A percentile compares a stretch with the other conserved stretches of the same genome.
phyloP scores from a whole-genome alignment of 176 grass and related monocot genomes.

The Triticum aestivum region IWGSC_CS_RefSeq_v2.1 NC_057807.1:469779516-469780015 shows the following conservation, averaged over 20 bases:
- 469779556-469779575: not conserved
- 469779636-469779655: conserved; percentile 9
- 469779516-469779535: not conserved
- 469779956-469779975: not conserved
- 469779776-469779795: conserved; percentile 42
- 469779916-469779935: not conserved
- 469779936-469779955: not conserved
- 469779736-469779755: not conserved
- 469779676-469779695: not conserved
- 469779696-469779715: not conserved
- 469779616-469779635: not conserved
- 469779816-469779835: conserved; percentile 42
- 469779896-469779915: not conserved
- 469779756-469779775: conserved; percentile 37
- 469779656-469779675: not conserved
- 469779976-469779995: not conserved
- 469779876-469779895: not conserved
- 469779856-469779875: conserved; percentile 6
- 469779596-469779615: conserved; percentile 3
- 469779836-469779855: conserved; percentile 24
- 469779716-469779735: not conserved
- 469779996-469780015: not conserved
- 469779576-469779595: not conserved
- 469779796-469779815: conserved; percentile 17
- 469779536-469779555: not conserved